Evolutionary conservation across 257 asterid species (phyloP), one percentile per base, ranked within the genome.

Genomic region (Nyctanthes arbortristis): DNA sequence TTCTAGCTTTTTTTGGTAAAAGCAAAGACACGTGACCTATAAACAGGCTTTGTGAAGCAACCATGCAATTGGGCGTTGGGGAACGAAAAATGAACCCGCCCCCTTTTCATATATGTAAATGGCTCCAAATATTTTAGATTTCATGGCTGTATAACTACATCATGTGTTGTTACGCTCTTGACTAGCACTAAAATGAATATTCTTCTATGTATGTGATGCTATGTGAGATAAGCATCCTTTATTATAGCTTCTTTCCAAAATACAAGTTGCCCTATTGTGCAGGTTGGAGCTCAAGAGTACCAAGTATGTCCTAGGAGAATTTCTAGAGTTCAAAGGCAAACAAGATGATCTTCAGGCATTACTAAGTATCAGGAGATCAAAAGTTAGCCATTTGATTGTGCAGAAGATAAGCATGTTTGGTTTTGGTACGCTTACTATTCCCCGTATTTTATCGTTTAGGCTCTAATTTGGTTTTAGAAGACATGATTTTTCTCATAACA

Each of bases 391-490:
- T 43, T 25, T 94, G 75, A 78, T 73, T 29, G 76, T 91, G 75
- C 97, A 89, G 82, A 94, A 91, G 84, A 86, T 88, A 74, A 91
- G 99, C 97, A 88, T 91, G 97, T 82, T 94, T 61, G 97, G 95
- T 68, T 77, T 93, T 54, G 99, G 99, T 93, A 84, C 80, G 18
- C 31, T 28, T 65, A 9, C 34, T 34, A 39, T 40, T 39, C 36
- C 59, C 58, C 78, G 7, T 45, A 58, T 4, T 65, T 47, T 66
- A 0, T 45, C n/a, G n/a, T n/a, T n/a, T n/a, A n/a, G n/a, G n/a
- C n/a, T n/a, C n/a, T n/a, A n/a, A 22, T 47, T 52, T 52, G 30
- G 9, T 24, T 31, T 5, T 63, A n/a, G 39, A 32, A 27, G 37
- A 52, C 25, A 10, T 67, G 22, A 1, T 49, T 61, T 68, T 52